phyloP scores from a whole-genome alignment of 768 basidiomycete genomes.

The Tricholoma sp. region DNA sequence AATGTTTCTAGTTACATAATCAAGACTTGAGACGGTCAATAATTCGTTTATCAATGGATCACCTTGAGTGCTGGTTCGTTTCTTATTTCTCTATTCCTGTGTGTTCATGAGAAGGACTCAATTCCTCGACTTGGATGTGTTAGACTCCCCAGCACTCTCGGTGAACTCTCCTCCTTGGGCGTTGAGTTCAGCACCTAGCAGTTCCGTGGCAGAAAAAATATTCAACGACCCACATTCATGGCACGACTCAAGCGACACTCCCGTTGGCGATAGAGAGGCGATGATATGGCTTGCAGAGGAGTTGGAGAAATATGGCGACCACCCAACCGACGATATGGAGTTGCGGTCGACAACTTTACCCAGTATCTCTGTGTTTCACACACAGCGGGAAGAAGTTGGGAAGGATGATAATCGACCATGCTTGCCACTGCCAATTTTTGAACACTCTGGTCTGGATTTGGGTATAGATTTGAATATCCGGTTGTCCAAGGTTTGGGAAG shows the following conservation, averaged over 20 bases:
- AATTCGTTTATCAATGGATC: neutral
- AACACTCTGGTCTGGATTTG: slow-evolving; percentile 9
- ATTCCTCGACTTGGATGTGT: slow-evolving; percentile 32
- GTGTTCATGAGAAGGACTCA: slow-evolving; percentile 26
- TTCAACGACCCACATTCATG: slow-evolving; percentile 41
- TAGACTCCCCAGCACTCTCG: slow-evolving; percentile 34
- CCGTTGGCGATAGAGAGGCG: slow-evolving; percentile 21
- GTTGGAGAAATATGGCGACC: slow-evolving; percentile 20
- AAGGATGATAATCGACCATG: slow-evolving; percentile 6
- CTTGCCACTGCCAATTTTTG: slow-evolving; percentile 10
- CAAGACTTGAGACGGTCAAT: neutral
- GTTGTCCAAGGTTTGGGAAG: slow-evolving; percentile 14
- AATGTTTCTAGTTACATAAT: slow-evolving; percentile 4
- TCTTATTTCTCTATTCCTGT: neutral
- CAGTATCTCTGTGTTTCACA: too few relatives aligned
- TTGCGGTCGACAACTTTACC: too few relatives aligned
- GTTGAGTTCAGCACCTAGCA: slow-evolving; percentile 29
- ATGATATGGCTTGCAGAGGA: slow-evolving; percentile 32
- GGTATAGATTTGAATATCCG: slow-evolving; percentile 13
- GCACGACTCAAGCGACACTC: slow-evolving; percentile 26
- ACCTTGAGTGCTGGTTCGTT: neutral
- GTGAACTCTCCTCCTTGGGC: slow-evolving; percentile 24
- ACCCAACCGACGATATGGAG: slow-evolving; percentile 1
- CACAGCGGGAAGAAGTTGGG: slow-evolving; percentile 8
- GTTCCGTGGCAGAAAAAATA: slow-evolving; percentile 36